Evolutionary conservation across 2,329 filamentous ascomycete genomes (phyloP).

Genomic region (Trichoderma cornu-damae): DNA sequence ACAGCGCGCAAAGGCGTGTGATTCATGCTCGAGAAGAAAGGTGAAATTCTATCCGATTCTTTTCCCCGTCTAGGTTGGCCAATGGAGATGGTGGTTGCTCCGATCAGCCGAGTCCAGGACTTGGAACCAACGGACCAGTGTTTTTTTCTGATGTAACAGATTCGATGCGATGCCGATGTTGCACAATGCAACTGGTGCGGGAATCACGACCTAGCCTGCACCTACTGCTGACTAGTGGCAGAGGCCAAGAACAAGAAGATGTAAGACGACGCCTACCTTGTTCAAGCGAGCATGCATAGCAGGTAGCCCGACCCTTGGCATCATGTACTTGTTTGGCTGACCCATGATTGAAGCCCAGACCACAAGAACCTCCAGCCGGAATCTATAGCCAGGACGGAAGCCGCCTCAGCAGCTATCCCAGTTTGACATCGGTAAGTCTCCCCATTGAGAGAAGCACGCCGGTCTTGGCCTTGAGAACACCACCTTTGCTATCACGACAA

Average conservation of each 20-base stretch:
- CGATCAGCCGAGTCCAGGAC: neutral
- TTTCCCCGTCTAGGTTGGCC: neutral
- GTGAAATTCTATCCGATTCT: neutral
- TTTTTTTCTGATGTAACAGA: neutral
- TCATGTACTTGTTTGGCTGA: neutral
- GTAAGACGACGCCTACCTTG: neutral
- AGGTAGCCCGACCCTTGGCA: neutral
- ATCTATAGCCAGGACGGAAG: neutral
- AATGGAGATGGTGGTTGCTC: neutral
- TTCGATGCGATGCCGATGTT: constrained; percentile 4
- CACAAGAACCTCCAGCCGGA: neutral
- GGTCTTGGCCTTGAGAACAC: neutral
- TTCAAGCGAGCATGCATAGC: no score
- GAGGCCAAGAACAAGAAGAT: neutral
- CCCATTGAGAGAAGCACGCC: neutral
- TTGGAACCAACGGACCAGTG: neutral
- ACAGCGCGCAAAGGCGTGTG: neutral
- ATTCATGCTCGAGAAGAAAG: constrained; percentile 2
- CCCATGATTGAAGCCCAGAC: neutral
- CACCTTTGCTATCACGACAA: neutral
- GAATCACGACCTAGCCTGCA: neutral
- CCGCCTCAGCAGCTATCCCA: neutral
- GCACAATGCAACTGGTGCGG: constrained; percentile 5
- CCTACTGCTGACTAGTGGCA: neutral
- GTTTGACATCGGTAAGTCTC: neutral